Percentiles rank a stretch among this genome's conserved stretches.
Evolutionary conservation across 2,329 filamentous ascomycete genomes (phyloP).

Genomic region (Beauveria sp.): DNA sequence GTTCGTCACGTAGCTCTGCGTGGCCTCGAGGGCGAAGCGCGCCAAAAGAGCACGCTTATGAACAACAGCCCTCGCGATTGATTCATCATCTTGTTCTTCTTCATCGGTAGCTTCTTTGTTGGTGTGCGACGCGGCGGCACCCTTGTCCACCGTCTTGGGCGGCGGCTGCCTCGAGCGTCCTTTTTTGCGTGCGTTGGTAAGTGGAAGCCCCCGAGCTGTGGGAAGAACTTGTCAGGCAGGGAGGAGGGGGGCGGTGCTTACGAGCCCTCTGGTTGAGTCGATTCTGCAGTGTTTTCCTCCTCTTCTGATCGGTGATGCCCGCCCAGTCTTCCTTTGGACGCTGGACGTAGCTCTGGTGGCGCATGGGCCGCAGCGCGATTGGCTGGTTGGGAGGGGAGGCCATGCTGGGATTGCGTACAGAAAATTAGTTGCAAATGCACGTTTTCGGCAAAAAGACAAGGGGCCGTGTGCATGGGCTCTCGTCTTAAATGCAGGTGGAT

Average conservation of each 20-base stretch:
- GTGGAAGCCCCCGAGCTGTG: too few species aligned
- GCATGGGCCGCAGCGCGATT: conserved; percentile 7
- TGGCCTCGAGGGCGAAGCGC: background rate
- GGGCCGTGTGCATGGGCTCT: background rate
- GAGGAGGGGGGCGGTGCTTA: background rate
- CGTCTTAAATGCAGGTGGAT: background rate
- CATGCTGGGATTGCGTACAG: background rate
- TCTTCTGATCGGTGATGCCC: conserved; percentile 19
- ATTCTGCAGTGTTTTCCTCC: background rate
- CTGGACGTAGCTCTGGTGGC: conserved; percentile 1
- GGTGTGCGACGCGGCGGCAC: background rate
- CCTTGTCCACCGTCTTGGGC: background rate
- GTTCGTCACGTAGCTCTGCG: background rate
- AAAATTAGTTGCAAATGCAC: background rate
- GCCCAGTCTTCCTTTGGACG: conserved; percentile 23
- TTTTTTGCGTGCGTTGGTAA: background rate
- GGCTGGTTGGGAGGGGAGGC: background rate
- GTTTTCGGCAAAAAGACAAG: background rate
- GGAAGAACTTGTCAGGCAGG: too few species aligned
- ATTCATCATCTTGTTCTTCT: background rate
- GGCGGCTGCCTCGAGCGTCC: background rate
- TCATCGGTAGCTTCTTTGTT: background rate
- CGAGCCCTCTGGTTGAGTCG: background rate
- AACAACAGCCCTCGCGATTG: background rate
- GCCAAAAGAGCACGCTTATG: background rate